These are phyloP conservation scores for Corymbia maculata DNA, from an alignment of 345 rosid species.

Conservation along the genomic window DNA sequence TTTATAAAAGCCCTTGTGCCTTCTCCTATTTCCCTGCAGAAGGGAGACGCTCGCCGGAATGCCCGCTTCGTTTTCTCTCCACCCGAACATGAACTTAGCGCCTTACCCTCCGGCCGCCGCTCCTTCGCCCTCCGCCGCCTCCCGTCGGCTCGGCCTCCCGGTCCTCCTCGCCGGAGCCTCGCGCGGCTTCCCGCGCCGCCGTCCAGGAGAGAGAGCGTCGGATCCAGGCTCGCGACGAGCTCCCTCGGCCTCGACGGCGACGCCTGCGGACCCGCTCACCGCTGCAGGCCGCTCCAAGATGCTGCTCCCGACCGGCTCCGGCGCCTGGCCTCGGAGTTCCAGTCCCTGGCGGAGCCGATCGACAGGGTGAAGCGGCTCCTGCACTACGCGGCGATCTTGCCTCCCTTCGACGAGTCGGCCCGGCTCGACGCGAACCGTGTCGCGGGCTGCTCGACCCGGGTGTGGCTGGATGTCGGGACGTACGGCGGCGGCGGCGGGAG, in stretches of 20 bases:
- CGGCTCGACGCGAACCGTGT: conserved; percentile 54
- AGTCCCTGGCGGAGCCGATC: conserved; percentile 52
- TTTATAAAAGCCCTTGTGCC: background rate
- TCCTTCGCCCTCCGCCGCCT: background rate
- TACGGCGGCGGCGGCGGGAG: background rate
- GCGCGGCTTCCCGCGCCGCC: background rate
- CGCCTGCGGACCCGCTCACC: background rate
- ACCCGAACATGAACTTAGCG: background rate
- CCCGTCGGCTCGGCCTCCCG: background rate
- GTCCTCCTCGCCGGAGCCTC: background rate
- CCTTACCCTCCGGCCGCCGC: background rate
- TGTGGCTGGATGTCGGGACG: conserved; percentile 56
- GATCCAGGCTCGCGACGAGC: background rate
- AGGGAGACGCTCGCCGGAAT: background rate
- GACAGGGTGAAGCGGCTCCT: conserved; percentile 78
- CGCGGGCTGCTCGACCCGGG: conserved; percentile 79
- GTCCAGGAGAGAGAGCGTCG: background rate
- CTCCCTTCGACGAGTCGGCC: conserved; percentile 55
- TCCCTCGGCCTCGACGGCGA: background rate
- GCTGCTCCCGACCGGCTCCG: conserved; percentile 23
- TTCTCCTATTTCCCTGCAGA: background rate
- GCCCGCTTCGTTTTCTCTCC: background rate
- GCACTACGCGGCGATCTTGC: conserved; percentile 52
- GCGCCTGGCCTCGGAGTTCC: conserved; percentile 46
- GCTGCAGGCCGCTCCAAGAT: background rate